Evolutionary conservation across 805 yeast genomes (phyloP), one percentile per base, ranked within the genome.

Genomic region (Lachancea meyersii): DNA sequence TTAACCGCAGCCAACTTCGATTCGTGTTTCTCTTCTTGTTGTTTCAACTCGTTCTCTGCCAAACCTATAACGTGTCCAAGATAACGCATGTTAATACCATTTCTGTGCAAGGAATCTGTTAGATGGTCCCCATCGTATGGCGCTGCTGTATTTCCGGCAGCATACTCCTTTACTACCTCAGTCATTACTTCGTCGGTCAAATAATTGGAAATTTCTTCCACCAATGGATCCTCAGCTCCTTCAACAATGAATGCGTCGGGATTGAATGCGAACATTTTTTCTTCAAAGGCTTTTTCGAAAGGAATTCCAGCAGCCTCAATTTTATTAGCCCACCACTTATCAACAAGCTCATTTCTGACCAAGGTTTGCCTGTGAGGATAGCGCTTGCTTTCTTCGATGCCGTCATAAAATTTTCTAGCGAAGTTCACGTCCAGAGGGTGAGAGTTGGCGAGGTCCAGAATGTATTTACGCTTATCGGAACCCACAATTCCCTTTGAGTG

Each of bases 51-150:
- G 35, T 38, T 53, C 41, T 68, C 58, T 9, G 64, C 66, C 27
- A 64, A 51, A 31, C 60, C 57, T 42, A 63, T 55, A 35, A 56
- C 44, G 44, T 65, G 57, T 46, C 96, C 96, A 55, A 91, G 71
- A 58, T 91, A 91, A 68, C 97, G 82, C 65, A 89, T 60, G 62
- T 87, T 89, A 61, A 91, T 80, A 71, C 98, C 98, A 43, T 71
- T 69, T 48, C 75, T 76, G 63, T 93, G 98, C 64, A 91, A 64
- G 41, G 72, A 60, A 32, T 71, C 68, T 16, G 85, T 67, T 53
- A 93, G 73, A 55, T 88, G 93, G 3, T 65, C 58, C 50, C 97
- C 96, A 58, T 88, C 95, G 44, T 84, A 69, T 34, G 97, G 96
- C 30, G 80, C 75, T 17, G 66, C 51, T 19, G 68, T 64, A 33